Base-by-base conservation (phyloP, 2,329 filamentous ascomycete species). In the Pseudocercospora eumusae region DNA sequence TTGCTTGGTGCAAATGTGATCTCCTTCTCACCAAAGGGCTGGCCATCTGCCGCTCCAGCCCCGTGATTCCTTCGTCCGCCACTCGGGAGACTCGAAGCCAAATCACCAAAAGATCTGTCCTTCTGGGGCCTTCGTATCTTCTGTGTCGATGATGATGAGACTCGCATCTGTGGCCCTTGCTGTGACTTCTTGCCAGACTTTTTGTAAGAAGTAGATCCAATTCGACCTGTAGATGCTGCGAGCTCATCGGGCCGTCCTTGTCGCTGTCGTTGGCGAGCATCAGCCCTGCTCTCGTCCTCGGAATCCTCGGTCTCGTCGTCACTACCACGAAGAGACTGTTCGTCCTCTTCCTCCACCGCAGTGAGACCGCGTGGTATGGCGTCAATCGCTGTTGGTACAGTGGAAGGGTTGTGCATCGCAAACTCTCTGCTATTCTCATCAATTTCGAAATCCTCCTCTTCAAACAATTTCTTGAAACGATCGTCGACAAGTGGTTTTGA, bases 351-450 rank as follows among this genome's bases (percentile, higher is more conserved):
- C 69, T 88, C 86, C 21, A 79, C 86, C 4, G 84, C 86, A 0
- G 77, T 84, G 71, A 88, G 81, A 20, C 83, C 84, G 60, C 77
- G 77, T 49, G 76, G 77, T 56, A 78, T 75, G 18, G 73, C 69
- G n/a, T 73, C 69, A 18, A 18, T 27, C 74, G 65, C 71, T 49
- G 62, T 70, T 56, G 65, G 70, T 59, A 80, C 84, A 7, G 91
- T 95, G 76, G 91, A 96, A 4, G 95, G 92, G 74, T 99, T 99
- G 77, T 96, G 87, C 50, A 88, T 84, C 62, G 88, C 86, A 81
- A 96, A 99, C 75, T 98, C 93, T 71, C 87, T 84, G 66, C 89
- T 96, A 42, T 80, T 88, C 78, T 99, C 95, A 75, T 99, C 93
- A 62, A 99, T 90, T 70, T 86, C 86, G 76, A 96, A 98, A 61